Percentiles rank a stretch among this genome's conserved stretches.
Evolutionary conservation across 352 stramenopile species (phyloP).

Genomic region (Pythium brachiatum): DNA sequence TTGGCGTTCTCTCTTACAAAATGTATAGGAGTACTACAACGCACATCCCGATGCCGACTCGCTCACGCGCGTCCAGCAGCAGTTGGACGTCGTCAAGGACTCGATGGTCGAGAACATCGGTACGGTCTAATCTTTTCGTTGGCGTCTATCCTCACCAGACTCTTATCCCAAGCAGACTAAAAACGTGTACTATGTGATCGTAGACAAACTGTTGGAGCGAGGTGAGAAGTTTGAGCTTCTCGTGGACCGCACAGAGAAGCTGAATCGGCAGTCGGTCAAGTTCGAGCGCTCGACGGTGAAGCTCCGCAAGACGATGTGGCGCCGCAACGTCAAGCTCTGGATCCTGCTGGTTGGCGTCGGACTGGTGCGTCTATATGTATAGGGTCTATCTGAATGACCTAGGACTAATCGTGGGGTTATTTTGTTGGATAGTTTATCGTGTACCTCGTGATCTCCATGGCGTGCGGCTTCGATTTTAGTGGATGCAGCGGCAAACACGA

Average conservation of each 20-base stretch:
- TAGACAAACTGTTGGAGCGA: slow-evolving; percentile 97
- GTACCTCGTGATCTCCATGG: slow-evolving; percentile 87
- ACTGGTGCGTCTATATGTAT: slow-evolving; percentile 33
- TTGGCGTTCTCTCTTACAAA: not conserved
- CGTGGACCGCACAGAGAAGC: slow-evolving; percentile 91
- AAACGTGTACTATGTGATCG: no score
- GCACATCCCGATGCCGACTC: slow-evolving; percentile 90
- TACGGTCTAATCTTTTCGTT: slow-evolving; percentile 18
- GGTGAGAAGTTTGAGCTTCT: slow-evolving; percentile 98
- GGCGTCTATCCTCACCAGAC: not conserved
- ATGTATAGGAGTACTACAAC: slow-evolving; percentile 75
- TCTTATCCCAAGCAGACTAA: not conserved
- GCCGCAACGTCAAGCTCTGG: slow-evolving; percentile 88
- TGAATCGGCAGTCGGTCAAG: slow-evolving; percentile 96
- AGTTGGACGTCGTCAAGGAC: slow-evolving; percentile 98
- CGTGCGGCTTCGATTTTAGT: slow-evolving; percentile 84
- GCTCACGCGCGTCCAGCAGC: slow-evolving; percentile 90
- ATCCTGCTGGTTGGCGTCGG: slow-evolving; percentile 70
- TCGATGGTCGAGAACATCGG: slow-evolving; percentile 99
- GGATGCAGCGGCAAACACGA: slow-evolving; percentile 64
- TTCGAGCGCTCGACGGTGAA: slow-evolving; percentile 93
- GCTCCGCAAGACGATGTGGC: slow-evolving; percentile 88
- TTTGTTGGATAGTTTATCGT: slow-evolving; percentile 50
- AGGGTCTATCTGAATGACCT: not conserved
- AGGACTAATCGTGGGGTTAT: not conserved